Percentiles rank a stretch among this genome's conserved stretches.
Conservation (phyloP, 371 early-diverging fungal species). For the Sporodiniella umbellata region DNA sequence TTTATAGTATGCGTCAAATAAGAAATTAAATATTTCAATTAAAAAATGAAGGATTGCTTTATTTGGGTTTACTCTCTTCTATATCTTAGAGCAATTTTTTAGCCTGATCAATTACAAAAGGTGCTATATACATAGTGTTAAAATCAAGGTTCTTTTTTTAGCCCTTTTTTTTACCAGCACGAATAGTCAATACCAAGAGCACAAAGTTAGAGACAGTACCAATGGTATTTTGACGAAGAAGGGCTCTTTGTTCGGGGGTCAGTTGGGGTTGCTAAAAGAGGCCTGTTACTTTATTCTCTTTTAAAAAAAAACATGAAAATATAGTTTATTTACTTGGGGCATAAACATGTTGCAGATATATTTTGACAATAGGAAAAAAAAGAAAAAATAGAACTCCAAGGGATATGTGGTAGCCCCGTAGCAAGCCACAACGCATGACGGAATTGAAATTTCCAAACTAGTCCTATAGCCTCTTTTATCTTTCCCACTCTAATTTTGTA, state of each 20-base stretch:
- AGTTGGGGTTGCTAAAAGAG: constrained; percentile 41
- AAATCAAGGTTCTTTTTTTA: background rate
- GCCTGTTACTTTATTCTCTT: background rate
- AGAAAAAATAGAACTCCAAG: background rate
- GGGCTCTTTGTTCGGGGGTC: constrained; percentile 48
- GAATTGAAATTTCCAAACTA: too few relatives aligned
- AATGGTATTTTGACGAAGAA: constrained; percentile 42
- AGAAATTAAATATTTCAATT: constrained; percentile 1
- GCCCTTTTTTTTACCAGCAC: constrained; percentile 42
- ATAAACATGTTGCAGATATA: constrained; percentile 26
- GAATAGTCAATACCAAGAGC: constrained; percentile 37
- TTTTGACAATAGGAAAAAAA: background rate
- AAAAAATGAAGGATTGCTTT: constrained; percentile 3
- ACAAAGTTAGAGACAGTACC: constrained; percentile 44
- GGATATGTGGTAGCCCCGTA: too few relatives aligned
- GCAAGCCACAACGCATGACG: too few relatives aligned
- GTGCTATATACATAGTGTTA: constrained; percentile 24
- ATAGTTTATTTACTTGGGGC: constrained; percentile 27
- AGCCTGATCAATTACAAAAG: constrained; percentile 45
- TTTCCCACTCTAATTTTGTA: too few relatives aligned
- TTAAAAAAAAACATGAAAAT: background rate
- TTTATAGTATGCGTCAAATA: background rate
- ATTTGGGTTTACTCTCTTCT: background rate
- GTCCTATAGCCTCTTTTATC: too few relatives aligned
- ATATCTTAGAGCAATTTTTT: constrained; percentile 37